A percentile compares a stretch with the other conserved stretches of the same genome.
Conservation (phyloP, 1,139 yeast species). For the Geotrichum europaeum region DNA sequence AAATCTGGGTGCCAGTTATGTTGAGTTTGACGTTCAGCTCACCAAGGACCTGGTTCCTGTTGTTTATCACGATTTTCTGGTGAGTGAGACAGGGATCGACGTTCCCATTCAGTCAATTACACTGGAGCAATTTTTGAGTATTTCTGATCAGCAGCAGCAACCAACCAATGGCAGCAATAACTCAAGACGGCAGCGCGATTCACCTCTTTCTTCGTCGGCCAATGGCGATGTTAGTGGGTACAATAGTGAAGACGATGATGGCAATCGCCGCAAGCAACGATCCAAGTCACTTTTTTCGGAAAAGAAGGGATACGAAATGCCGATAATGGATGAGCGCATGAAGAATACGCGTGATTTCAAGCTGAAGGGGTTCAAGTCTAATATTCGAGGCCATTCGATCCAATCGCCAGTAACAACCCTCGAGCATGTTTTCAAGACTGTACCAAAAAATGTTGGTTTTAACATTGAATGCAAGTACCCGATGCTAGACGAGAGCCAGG, state of each 20-base stretch:
- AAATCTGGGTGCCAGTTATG: constrained; percentile 71
- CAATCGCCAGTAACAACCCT: constrained; percentile 90
- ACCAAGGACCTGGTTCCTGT: constrained; percentile 94
- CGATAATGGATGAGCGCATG: constrained; percentile 57
- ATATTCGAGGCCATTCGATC: constrained; percentile 80
- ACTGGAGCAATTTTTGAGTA: constrained; percentile 74
- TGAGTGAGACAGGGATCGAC: constrained; percentile 94
- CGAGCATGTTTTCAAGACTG: constrained; percentile 71
- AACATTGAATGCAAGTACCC: constrained; percentile 95
- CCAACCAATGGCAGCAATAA: neutral
- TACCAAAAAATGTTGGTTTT: constrained; percentile 83
- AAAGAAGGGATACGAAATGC: constrained; percentile 15
- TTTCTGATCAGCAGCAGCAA: constrained; percentile 22
- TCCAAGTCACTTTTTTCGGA: constrained; percentile 26
- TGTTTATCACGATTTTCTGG: constrained; percentile 89
- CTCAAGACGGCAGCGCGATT: neutral
- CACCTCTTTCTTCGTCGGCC: constrained; percentile 1
- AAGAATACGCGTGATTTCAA: constrained; percentile 83
- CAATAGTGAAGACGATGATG: constrained; percentile 16
- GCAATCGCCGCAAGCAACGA: constrained; percentile 18
- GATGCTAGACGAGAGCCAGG: constrained; percentile 87
- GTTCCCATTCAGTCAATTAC: constrained; percentile 94
- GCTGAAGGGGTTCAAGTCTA: constrained; percentile 82
- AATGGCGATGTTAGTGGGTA: constrained; percentile 19
- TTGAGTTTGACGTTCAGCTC: constrained; percentile 90